Conservation (phyloP, 768 basidiomycete genomes). For the Panellus pusillus region DNA sequence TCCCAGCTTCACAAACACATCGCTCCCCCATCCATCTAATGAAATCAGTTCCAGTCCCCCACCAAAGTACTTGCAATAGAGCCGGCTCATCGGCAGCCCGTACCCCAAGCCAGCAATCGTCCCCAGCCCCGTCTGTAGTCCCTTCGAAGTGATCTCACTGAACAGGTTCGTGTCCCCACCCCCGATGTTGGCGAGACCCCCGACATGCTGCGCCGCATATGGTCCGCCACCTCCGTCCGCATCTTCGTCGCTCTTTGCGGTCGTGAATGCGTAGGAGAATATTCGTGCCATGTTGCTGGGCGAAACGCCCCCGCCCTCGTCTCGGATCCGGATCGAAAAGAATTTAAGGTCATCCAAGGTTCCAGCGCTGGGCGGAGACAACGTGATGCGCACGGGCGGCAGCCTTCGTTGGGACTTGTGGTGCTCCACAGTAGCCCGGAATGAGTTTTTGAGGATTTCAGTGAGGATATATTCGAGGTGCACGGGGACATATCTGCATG, state of each 20-base stretch:
- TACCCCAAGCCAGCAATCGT: conserved; percentile 90
- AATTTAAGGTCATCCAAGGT: conserved; percentile 40
- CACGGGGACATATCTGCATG: conserved; percentile 75
- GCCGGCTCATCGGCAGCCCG: conserved; percentile 72
- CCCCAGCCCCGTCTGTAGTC: conserved; percentile 79
- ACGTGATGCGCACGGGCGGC: conserved; percentile 70
- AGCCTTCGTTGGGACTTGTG: conserved; percentile 46
- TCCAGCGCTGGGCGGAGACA: conserved; percentile 52
- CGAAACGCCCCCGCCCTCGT: conserved; percentile 84
- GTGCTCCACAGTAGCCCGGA: conserved; percentile 84
- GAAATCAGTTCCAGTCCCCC: conserved; percentile 81
- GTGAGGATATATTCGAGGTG: conserved; percentile 92
- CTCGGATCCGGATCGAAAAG: conserved; percentile 78
- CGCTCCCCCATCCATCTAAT: conserved; percentile 71
- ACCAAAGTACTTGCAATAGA: conserved; percentile 78
- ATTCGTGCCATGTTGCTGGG: conserved; percentile 73
- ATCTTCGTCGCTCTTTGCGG: conserved; percentile 58
- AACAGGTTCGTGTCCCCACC: conserved; percentile 57
- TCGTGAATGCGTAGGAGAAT: conserved; percentile 92
- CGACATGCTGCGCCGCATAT: conserved; percentile 77
- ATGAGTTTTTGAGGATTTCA: conserved; percentile 88
- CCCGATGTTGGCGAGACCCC: conserved; percentile 64
- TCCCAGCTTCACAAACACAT: conserved; percentile 53
- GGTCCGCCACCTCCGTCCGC: conserved; percentile 62
- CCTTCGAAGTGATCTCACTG: conserved; percentile 74